Evolutionary conservation across 352 stramenopile species (phyloP).

Genomic region (Phytophthora fragariaefolia): DNA sequence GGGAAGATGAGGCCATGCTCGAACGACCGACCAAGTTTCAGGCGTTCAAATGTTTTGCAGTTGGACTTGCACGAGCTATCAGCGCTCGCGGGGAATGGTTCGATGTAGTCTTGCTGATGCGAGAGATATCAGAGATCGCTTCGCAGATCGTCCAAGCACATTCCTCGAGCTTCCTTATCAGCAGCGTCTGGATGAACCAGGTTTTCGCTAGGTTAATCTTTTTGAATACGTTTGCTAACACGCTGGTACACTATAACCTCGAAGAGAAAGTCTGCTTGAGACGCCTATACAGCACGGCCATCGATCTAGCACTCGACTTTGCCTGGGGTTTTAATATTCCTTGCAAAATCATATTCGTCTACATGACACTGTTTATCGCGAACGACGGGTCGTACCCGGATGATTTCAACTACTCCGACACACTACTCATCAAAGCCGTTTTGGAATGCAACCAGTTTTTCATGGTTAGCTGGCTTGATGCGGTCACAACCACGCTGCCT

Average conservation of each 20-base stretch:
- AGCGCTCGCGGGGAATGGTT: constrained; percentile 35
- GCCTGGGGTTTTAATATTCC: constrained; percentile 39
- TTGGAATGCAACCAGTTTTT: constrained; percentile 51
- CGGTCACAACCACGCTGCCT: constrained; percentile 36
- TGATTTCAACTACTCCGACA: constrained; percentile 41
- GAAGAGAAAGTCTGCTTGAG: constrained; percentile 29
- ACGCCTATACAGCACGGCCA: constrained; percentile 31
- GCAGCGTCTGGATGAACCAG: constrained; percentile 44
- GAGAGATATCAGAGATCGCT: constrained; percentile 34
- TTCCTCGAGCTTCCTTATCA: constrained; percentile 41
- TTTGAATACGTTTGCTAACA: constrained; percentile 41
- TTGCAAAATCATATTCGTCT: constrained; percentile 42
- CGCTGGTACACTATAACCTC: constrained; percentile 33
- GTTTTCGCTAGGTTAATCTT: constrained; percentile 40
- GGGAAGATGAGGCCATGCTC: background rate
- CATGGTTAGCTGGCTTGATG: constrained; percentile 39
- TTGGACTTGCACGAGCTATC: constrained; percentile 22
- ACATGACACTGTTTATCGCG: constrained; percentile 32
- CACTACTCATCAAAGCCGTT: constrained; percentile 34
- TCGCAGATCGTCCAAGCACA: constrained; percentile 41
- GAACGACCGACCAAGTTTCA: background rate
- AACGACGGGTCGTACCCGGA: constrained; percentile 30
- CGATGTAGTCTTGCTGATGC: constrained; percentile 30
- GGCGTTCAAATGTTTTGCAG: constrained; percentile 17
- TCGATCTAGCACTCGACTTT: constrained; percentile 42